phyloP scores from a whole-genome alignment of 83 land plant species.

The Picea abies region DNA sequence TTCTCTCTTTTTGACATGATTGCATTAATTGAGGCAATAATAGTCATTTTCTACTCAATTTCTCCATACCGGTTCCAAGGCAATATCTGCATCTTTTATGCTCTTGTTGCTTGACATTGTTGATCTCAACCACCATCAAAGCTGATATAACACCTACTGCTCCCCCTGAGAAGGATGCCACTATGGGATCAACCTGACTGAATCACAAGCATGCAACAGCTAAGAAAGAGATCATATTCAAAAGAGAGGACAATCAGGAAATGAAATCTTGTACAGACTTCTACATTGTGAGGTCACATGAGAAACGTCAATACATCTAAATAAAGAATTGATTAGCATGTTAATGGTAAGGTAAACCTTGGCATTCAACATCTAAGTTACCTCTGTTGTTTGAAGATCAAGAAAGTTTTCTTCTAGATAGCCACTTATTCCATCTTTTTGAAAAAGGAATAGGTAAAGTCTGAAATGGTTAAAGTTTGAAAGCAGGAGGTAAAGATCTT shows the following conservation, averaged over 20 bases:
- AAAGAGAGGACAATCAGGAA: not conserved
- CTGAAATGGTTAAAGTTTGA: too few relatives aligned
- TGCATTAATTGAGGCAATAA: not conserved
- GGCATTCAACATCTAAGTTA: not conserved
- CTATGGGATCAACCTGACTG: constrained; percentile 99
- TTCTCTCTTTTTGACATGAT: not conserved
- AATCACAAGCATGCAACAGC: constrained; percentile 5
- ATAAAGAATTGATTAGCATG: not conserved
- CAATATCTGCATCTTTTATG: constrained; percentile 95
- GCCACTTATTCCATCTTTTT: too few relatives aligned
- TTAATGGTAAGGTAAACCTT: not conserved
- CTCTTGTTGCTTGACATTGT: constrained; percentile 98
- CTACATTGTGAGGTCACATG: not conserved
- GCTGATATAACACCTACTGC: constrained; percentile 98
- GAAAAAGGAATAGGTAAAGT: too few relatives aligned
- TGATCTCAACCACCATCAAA: constrained; percentile 94
- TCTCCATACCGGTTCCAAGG: constrained; percentile 83
- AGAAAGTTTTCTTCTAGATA: too few relatives aligned
- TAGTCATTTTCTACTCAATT: not conserved
- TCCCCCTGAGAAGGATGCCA: constrained; percentile 98
- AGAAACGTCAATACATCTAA: not conserved
- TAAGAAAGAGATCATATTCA: not conserved
- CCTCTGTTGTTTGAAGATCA: not conserved
- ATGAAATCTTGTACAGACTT: not conserved
- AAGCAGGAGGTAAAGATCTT: too few relatives aligned